Base-by-base conservation (phyloP, 768 basidiomycete species). In the Lentinula aciculospora region DNA sequence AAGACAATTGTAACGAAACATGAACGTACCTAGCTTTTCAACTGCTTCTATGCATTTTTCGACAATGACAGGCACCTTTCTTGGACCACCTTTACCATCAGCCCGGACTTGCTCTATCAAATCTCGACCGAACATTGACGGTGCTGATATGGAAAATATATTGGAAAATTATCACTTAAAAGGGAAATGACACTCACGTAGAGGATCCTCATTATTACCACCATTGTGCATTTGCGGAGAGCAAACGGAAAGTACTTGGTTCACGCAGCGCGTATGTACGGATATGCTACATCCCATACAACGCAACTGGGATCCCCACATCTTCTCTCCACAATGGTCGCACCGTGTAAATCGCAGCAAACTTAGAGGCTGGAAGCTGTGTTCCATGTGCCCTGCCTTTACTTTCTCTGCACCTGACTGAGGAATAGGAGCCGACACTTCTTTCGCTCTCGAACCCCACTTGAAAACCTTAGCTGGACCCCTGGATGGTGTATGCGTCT, bases 21-120 rank as follows among this genome's bases (percentile, higher is more conserved):
- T 8, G 48, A 1, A 72, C 88, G 56, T 62, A 94, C 94, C 95
- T 59, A 84, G 76, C 4, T 79, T 73, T 64, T 98, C 97, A 19
- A 99, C 96, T 2, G 97, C 94, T 27, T 85, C 84, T 62, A 99
- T 95, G 65, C 97, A 98, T 69, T 98, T 98, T 65, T 92, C 90
- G 17, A 99, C 95, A 56, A 98, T 86, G 31, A 92, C 73, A 13
- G 97, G 97, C 1, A 97, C 81, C 57, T 76, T 75, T 19, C 85
- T 81, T 19, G 85, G 81, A 27, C 75, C 79, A 45, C 79, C 81
- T 59, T 73, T 76, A 19, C 78, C 72, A 65, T 94, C 92, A 0
- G 82, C 79, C 34, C 72, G 80, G 13, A 91, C 88, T 69, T 99
- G 97, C 53, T 96, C 93, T 25, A 76, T 71, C 13, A 99, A 81